Conservation (phyloP, 805 yeast genomes). For the Spathaspora passalidarum region DNA sequence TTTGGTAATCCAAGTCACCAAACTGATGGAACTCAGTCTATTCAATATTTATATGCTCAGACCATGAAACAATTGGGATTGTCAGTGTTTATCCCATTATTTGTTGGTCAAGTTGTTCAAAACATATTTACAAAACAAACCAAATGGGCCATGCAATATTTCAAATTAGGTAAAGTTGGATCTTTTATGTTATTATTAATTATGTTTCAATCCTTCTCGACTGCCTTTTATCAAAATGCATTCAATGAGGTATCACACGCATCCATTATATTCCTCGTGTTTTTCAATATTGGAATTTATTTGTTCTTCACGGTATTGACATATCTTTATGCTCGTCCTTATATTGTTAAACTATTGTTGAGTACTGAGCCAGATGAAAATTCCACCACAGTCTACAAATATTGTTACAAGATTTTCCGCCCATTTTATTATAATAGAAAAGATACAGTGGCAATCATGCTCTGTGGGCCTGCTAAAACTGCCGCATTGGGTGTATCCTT, state of each 20-base stretch:
- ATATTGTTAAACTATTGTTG: conserved; percentile 42
- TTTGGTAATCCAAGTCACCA: conserved; percentile 71
- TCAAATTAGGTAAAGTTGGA: conserved; percentile 69
- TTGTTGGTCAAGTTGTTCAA: conserved; percentile 85
- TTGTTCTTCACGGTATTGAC: conserved; percentile 70
- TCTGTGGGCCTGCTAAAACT: conserved; percentile 91
- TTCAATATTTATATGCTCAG: conserved; percentile 58
- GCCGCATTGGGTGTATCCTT: conserved; percentile 89
- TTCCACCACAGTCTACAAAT: conserved; percentile 44
- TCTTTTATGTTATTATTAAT: conserved; percentile 74
- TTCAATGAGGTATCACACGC: conserved; percentile 67
- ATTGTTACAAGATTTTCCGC: conserved; percentile 40
- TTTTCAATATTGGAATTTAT: conserved; percentile 80
- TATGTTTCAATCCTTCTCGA: conserved; percentile 77
- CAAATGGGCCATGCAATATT: conserved; percentile 55
- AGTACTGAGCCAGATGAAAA: conserved; percentile 45
- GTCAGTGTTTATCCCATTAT: conserved; percentile 77
- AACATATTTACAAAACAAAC: conserved; percentile 64
- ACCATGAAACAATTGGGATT: conserved; percentile 89
- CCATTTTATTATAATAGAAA: conserved; percentile 70
- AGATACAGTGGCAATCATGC: conserved; percentile 77
- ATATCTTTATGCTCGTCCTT: conserved; percentile 59
- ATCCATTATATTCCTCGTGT: conserved; percentile 72
- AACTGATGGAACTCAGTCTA: conserved; percentile 47
- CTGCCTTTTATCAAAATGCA: conserved; percentile 82